A percentile compares a stretch with the other conserved stretches of the same genome.
Evolutionary conservation across 345 rosid genomes (phyloP).

Genomic region (Eucalyptus microcorys): DNA sequence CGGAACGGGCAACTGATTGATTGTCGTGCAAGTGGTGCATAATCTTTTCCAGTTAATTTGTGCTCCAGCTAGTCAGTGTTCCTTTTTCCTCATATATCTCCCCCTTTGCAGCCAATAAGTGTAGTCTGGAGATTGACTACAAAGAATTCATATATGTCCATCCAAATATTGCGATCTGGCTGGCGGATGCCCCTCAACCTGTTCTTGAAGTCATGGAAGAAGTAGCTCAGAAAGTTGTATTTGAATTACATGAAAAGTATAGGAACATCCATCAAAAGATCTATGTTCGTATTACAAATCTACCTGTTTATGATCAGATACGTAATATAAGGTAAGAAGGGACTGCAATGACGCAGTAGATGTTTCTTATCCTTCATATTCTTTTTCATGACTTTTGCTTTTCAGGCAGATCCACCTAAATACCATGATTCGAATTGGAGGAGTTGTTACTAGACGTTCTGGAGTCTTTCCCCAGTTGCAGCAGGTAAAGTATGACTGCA

Average conservation of each 20-base stretch:
- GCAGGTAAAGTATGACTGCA: constrained; percentile 96
- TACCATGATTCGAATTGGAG: constrained; percentile 97
- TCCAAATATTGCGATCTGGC: constrained; percentile 96
- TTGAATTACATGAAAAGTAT: constrained; percentile 83
- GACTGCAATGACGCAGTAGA: background rate
- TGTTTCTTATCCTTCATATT: background rate
- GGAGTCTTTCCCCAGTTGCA: constrained; percentile 99
- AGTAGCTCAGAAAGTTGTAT: constrained; percentile 64
- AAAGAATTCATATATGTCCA: constrained; percentile 79
- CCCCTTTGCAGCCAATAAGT: constrained; percentile 66
- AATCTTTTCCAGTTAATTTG: background rate
- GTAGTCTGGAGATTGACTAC: constrained; percentile 90
- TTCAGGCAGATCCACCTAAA: constrained; percentile 92
- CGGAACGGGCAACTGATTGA: background rate
- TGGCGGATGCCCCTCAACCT: constrained; percentile 97
- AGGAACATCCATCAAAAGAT: constrained; percentile 79
- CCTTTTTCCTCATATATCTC: background rate
- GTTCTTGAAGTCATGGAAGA: constrained; percentile 98
- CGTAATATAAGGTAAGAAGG: constrained; percentile 66
- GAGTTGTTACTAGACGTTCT: constrained; percentile 93
- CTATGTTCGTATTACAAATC: constrained; percentile 71
- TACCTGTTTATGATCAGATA: constrained; percentile 94
- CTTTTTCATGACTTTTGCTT: background rate
- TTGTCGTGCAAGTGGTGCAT: background rate
- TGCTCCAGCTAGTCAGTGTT: background rate